phyloP scores from a whole-genome alignment of 495 filamentous ascomycete genomes.

The Hypomontagnella monticulosa region DNA sequence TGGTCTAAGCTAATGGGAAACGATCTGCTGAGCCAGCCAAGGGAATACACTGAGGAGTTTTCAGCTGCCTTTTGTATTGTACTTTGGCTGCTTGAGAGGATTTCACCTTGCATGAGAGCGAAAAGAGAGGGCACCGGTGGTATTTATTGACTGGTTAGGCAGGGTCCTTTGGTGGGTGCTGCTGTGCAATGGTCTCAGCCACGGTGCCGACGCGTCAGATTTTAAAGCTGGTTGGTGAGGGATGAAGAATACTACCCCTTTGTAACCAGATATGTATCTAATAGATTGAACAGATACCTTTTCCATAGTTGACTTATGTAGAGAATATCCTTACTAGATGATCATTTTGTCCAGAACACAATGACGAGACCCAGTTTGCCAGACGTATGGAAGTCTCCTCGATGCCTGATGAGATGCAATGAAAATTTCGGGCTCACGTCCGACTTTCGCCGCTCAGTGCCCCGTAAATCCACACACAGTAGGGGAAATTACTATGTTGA shows the following conservation, averaged over 20 bases:
- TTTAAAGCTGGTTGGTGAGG: background rate
- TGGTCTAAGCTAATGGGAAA: constrained; percentile 14
- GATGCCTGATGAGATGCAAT: constrained; percentile 13
- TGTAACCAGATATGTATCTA: constrained; percentile 10
- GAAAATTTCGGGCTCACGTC: constrained; percentile 22
- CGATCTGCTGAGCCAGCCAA: constrained; percentile 28
- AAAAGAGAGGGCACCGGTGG: background rate
- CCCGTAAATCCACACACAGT: constrained; percentile 8
- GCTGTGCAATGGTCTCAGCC: constrained; percentile 36
- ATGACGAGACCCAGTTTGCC: background rate
- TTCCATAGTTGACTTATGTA: background rate
- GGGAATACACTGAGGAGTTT: constrained; percentile 14
- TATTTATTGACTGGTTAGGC: constrained; percentile 13
- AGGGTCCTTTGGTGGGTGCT: constrained; percentile 22
- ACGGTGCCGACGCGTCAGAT: constrained; percentile 27
- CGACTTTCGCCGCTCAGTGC: constrained; percentile 18
- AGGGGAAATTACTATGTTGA: constrained; percentile 6
- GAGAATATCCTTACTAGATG: background rate
- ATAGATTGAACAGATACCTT: background rate
- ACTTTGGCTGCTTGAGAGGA: constrained; percentile 13
- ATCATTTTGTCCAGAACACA: background rate
- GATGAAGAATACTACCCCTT: constrained; percentile 16
- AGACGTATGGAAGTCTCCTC: constrained; percentile 1
- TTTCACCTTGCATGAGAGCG: constrained; percentile 14
- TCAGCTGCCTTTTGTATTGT: constrained; percentile 8